Conservation (phyloP, 495 filamentous ascomycete species). For the Aspergillus ostianus region DNA sequence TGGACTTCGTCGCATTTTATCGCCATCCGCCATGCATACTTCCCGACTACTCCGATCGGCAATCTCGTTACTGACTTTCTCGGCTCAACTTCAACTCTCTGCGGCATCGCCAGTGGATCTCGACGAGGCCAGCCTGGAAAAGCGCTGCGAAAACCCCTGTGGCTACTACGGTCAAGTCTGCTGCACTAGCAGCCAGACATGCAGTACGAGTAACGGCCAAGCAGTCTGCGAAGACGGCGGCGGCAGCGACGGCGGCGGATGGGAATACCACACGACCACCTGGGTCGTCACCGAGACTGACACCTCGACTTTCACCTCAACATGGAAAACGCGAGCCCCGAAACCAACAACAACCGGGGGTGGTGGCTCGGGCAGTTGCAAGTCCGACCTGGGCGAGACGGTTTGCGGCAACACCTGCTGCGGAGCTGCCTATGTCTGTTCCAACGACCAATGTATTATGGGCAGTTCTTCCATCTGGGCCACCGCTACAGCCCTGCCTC, state of each 20-base stretch:
- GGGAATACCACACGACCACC: slow-evolving; percentile 68
- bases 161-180: slow-evolving; percentile 67
- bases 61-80: slow-evolving; percentile 29
- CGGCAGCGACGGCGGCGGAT: slow-evolving; percentile 22
- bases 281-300: slow-evolving; percentile 63
- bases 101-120: slow-evolving; percentile 38
- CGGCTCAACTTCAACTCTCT: slow-evolving; percentile 23
- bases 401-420: slow-evolving; percentile 77
- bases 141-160: slow-evolving; percentile 63
- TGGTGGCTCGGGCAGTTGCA: slow-evolving; percentile 46
- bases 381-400: slow-evolving; percentile 56
- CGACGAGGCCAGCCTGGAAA: slow-evolving; percentile 31
- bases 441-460: slow-evolving; percentile 34
- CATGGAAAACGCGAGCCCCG: slow-evolving; percentile 57
- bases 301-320: slow-evolving; percentile 61
- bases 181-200: slow-evolving; percentile 58
- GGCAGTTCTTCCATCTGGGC: slow-evolving; percentile 40
- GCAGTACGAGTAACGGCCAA: slow-evolving; percentile 57
- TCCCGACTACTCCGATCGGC: slow-evolving; percentile 26
- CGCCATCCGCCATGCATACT: slow-evolving; percentile 31
- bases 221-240: slow-evolving; percentile 51
- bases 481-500: slow-evolving; percentile 48
- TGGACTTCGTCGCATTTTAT: slow-evolving; percentile 3
- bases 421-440: slow-evolving; percentile 66
- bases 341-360: slow-evolving; percentile 23